Base-by-base conservation (phyloP, 768 basidiomycete species). In the Xerocomellus chrysenteron region DNA sequence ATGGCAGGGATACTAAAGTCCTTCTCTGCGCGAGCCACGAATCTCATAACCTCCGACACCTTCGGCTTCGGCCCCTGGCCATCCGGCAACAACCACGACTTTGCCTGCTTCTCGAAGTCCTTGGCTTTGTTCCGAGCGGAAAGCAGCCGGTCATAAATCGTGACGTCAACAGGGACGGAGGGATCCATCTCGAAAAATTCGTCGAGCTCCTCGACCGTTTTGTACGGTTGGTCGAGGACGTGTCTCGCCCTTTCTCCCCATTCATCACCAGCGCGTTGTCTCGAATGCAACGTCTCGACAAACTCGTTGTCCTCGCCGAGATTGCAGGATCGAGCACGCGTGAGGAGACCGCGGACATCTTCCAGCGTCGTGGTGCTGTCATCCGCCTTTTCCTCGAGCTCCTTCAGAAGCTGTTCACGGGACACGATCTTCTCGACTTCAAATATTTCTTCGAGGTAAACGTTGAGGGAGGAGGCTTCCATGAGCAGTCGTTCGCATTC, bases 361-460 rank as follows among this genome's bases (percentile, higher is more conserved):
- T 88, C 86, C 50, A 94, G 76, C 24, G 87, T 86, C 52, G 90
- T 71, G 24, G 76, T 71, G 5, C 70, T 73, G 45, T 93, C 90
- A 47, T 91, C 87, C 24, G 88, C 73, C 59, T 82, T 87, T 49
- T 85, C 84, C 60, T 88, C 84, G 37, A 96, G 75, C 64, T 94
- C 92, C 56, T 75, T 80, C 59, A 90, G 73, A 57, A 96, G 82
- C 64, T 87, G 84, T 65, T 90, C 85, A 12, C 92, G 83, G 54
- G 88, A 82, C 24, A 92, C 87, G 54, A 94, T 86, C 72, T 84
- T 87, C 75, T 90, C 86, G 19, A 97, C 79, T 59, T 88, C 84
- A 17, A 78, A 68, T 14, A 95, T 75, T 68, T 94, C 92, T 14
- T 92, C 88, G 19, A 96, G 76, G 48, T 85, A 79, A n/a, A 96